Evolutionary conservation across 441 rosid species (phyloP), one percentile per base, ranked within the genome.

Genomic region (Bruguiera hainesii): DNA sequence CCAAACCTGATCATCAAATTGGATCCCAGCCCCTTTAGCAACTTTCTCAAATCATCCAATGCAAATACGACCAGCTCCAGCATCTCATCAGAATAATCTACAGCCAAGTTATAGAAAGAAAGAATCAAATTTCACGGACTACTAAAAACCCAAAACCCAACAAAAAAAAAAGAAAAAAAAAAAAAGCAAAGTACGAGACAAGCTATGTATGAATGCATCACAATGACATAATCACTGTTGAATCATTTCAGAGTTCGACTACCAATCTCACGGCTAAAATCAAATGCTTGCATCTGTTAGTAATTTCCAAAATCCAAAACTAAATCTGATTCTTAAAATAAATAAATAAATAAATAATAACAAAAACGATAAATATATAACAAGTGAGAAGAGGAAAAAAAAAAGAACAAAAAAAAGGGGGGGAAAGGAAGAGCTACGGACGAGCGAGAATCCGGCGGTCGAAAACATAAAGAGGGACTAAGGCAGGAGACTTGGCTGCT

Each of bases 381-480:
- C 21, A 56, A 29, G 30, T 13, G 1, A 56, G 6, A 56, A 28
- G 39, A 33, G 9, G 9, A 1, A 7, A 33, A 7, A 1, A 33
- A 33, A 7, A 26, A 23, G 23, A 23, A 26, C 26, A 1, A 26
- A 33, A 33, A 6, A 7, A 7, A 33, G 7, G n/a, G 20, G 1
- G 5, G 31, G 37, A 11, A 42, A 1, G 18, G 56, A 62, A 21
- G 6, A 60, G 53, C 49, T 52, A 73, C 96, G 80, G 53, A 91
- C 96, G 81, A 50, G 83, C 83, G 71, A 93, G 85, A 69, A 91
- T 84, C 53, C 90, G 90, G 65, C 77, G 85, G 63, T 91, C 98
- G 77, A 91, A 79, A 71, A 93, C 90, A 71, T 93, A 93, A 60
- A 93, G 89, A 68, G 97, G 98, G 42, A 90, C 63, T n/a, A 89